These are phyloP conservation scores for Pichia gijzeniarum DNA, from an alignment of 805 yeast species.

Conservation along the genomic window DNA sequence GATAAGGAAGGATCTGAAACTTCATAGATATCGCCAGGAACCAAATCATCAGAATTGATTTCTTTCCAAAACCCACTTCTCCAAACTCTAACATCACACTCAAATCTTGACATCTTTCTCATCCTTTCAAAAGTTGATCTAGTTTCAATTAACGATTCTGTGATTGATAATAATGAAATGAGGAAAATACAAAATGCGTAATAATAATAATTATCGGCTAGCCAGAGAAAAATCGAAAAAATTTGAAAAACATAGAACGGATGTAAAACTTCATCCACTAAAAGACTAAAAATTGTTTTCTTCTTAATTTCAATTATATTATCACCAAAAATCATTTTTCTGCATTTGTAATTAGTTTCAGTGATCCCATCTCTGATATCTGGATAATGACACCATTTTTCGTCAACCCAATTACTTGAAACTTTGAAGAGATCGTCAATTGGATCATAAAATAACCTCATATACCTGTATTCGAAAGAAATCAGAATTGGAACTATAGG, in stretches of 20 bases:
- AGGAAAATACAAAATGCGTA: constrained; percentile 89
- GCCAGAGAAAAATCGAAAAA: constrained; percentile 87
- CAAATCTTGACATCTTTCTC: constrained; percentile 63
- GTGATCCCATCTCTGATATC: constrained; percentile 63
- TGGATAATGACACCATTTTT: constrained; percentile 60
- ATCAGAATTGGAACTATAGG: constrained; percentile 67
- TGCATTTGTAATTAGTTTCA: constrained; percentile 58
- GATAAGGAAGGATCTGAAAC: constrained; percentile 76
- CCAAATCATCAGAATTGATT: constrained; percentile 66
- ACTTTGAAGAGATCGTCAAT: constrained; percentile 79
- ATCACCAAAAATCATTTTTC: constrained; percentile 67
- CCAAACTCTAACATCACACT: constrained; percentile 82
- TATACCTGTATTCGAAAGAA: constrained; percentile 74
- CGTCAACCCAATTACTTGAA: constrained; percentile 82
- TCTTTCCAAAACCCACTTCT: constrained; percentile 93
- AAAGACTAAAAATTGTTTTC: constrained; percentile 55
- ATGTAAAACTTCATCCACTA: constrained; percentile 84
- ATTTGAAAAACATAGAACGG: constrained; percentile 95
- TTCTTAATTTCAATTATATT: constrained; percentile 73
- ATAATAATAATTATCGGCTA: constrained; percentile 85
- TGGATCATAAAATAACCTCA: constrained; percentile 79
- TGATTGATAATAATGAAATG: constrained; percentile 75
- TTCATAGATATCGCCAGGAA: constrained; percentile 95
- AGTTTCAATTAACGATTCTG: constrained; percentile 82
- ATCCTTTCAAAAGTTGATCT: constrained; percentile 65